Conservation (phyloP, 495 filamentous ascomycete species). For the Neurospora sp. region DNA sequence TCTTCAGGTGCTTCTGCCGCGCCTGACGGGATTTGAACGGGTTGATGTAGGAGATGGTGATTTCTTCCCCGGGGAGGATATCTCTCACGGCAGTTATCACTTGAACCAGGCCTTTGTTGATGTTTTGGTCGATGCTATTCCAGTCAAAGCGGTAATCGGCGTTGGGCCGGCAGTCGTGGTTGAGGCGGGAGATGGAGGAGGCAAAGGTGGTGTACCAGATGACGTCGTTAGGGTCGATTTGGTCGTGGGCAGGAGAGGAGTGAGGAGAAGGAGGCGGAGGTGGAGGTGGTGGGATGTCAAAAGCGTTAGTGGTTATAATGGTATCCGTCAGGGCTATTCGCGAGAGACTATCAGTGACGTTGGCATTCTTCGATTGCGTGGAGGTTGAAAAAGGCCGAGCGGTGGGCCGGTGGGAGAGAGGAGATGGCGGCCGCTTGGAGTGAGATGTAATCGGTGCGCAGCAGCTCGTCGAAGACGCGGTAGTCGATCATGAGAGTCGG, state of each 20-base stretch:
- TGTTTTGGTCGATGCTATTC: conserved; percentile 8
- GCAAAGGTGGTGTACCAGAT: conserved; percentile 17
- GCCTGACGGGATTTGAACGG: conserved; percentile 17
- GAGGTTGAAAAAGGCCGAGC: conserved; percentile 17
- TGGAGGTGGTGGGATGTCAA: conserved; percentile 24
- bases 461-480: conserved; percentile 19
- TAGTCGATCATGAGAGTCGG: conserved; percentile 27
- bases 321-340: conserved; percentile 10
- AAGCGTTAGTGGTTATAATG: conserved; percentile 24
- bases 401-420: conserved; percentile 17
- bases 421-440: conserved; percentile 19
- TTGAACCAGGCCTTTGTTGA: conserved; percentile 21
- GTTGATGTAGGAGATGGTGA: conserved; percentile 33
- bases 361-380: conserved; percentile 7
- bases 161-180: conserved; percentile 37
- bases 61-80: conserved; percentile 26
- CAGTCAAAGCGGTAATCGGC: conserved; percentile 32
- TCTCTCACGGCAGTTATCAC: conserved; percentile 26
- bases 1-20: conserved; percentile 17
- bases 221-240: conserved; percentile 10
- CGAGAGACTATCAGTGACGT: not conserved
- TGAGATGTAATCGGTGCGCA: conserved; percentile 9
- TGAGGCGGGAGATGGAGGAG: conserved; percentile 29
- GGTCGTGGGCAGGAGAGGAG: conserved; percentile 26
- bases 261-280: conserved; percentile 22